A percentile compares a stretch with the other conserved stretches of the same genome.
Evolutionary conservation across 441 rosid species (phyloP).

Genomic region (Adansonia grandidieri): DNA sequence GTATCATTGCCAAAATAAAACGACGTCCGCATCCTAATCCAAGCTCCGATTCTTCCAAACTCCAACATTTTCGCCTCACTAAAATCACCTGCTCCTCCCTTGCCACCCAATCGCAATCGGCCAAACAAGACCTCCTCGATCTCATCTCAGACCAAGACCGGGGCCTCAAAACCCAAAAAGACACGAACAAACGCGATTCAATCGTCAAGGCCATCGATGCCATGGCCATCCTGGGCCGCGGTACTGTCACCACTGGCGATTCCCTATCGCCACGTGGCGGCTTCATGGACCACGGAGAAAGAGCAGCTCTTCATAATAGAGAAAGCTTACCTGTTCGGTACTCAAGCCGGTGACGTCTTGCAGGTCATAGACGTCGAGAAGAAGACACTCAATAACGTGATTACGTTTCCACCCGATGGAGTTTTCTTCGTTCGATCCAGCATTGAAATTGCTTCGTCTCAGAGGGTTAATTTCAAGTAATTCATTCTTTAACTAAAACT

Average conservation of each 20-base stretch:
- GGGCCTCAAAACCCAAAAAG: slow-evolving; percentile 80
- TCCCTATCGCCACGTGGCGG: slow-evolving; percentile 83
- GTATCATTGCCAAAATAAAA: not conserved
- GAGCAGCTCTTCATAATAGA: slow-evolving; percentile 91
- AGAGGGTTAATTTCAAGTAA: slow-evolving; percentile 85
- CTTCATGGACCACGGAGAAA: slow-evolving; percentile 95
- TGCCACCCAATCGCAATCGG: slow-evolving; percentile 46
- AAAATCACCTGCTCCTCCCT: slow-evolving; percentile 49
- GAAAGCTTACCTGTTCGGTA: slow-evolving; percentile 75
- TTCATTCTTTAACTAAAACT: not conserved
- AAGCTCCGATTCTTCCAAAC: slow-evolving; percentile 6
- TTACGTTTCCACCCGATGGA: slow-evolving; percentile 90
- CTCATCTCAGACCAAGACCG: slow-evolving; percentile 86
- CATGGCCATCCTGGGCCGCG: slow-evolving; percentile 61
- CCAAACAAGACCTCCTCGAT: slow-evolving; percentile 63
- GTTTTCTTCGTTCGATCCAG: slow-evolving; percentile 84
- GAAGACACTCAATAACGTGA: slow-evolving; percentile 65
- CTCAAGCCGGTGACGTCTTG: slow-evolving; percentile 76
- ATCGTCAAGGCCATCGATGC: slow-evolving; percentile 66
- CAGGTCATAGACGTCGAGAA: slow-evolving; percentile 85
- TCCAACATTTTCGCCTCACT: slow-evolving; percentile 19
- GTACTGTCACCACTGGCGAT: slow-evolving; percentile 56
- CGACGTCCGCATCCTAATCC: slow-evolving; percentile 19
- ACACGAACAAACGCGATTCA: slow-evolving; percentile 53
- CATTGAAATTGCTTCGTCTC: slow-evolving; percentile 69